Evolutionary conservation across 495 filamentous ascomycete species (phyloP), one percentile per base, ranked within the genome.

Genomic region (Halenospora varia): DNA sequence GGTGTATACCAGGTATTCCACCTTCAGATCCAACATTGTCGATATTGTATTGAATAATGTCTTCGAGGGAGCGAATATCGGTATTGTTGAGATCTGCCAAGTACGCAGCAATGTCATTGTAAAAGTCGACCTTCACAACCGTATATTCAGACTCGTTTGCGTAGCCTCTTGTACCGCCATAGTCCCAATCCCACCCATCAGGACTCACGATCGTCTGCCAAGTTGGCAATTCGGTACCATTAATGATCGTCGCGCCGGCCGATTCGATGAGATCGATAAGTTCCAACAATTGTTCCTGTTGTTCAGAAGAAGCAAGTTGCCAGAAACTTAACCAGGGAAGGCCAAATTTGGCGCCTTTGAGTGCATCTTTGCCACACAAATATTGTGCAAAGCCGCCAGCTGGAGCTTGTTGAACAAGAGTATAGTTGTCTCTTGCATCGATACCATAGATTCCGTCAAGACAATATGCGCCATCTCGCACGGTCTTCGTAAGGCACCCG

Each of bases 121-220:
- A 89, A 66, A 89, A 89, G 60, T 91, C 88, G 8, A 85, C 82
- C 65, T 88, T 89, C 56, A 89, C 76, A 52, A 83, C 80, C 4
- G 80, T 85, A 71, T 84, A 89, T 63, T 89, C 88, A 15, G 82
- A 86, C 66, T 89, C 81, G 61, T 90, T 87, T 24, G 82, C 71
- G 59, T 71, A 83, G 9, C 86, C 85, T 3, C 83, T 79, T 2
- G 73, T 80, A 25, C 73, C 75, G 15, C 83, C 85, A 52, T 83
- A 87, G 62, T 88, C 84, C 87, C 88, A 90, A 71, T 89, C 77
- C 85, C 84, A 89, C 46, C 81, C 83, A 49, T 76, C 68, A 0
- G 84, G 84, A 24, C 74, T 75, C 20, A 89, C 79, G 39, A 88
- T 83, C 0, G 69, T 74, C 65, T 83, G 68, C 62, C 81, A 78